A percentile compares a stretch with the other conserved stretches of the same genome.
phyloP scores from a whole-genome alignment of 2,329 filamentous ascomycete genomes.

The Thielaviopsis musarum region DNA sequence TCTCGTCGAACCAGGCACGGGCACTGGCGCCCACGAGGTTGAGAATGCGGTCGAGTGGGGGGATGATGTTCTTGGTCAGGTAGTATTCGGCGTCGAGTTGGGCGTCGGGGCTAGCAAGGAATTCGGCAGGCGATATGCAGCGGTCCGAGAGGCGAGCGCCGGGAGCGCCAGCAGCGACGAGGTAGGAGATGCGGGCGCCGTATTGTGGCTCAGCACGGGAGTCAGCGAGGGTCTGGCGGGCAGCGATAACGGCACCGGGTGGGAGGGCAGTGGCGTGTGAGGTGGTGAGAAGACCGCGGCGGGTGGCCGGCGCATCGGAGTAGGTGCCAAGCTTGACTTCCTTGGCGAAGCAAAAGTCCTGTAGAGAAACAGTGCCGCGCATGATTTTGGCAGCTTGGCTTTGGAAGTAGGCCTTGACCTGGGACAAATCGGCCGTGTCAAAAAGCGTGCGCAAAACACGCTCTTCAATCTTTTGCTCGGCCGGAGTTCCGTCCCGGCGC shows the following conservation, averaged over 20 bases:
- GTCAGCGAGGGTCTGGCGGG: conserved; percentile 72
- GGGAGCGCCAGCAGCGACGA: conserved; percentile 77
- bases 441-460: conserved; percentile 80
- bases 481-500: conserved; percentile 81
- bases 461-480: conserved; percentile 93
- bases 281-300: neutral
- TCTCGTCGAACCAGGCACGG: conserved; percentile 82
- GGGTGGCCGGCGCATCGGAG: conserved; percentile 38
- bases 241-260: conserved; percentile 76
- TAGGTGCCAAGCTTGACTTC: conserved; percentile 88
- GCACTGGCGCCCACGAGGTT: conserved; percentile 90
- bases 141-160: conserved; percentile 75
- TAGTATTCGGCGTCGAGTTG: conserved; percentile 92
- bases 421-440: conserved; percentile 71
- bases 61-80: conserved; percentile 88
- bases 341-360: conserved; percentile 90
- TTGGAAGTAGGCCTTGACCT: conserved; percentile 83
- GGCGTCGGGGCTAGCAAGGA: conserved; percentile 59
- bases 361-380: conserved; percentile 69
- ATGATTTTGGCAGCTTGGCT: conserved; percentile 84
- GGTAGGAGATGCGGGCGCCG: conserved; percentile 86
- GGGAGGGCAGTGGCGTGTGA: conserved; percentile 37
- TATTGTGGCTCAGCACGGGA: conserved; percentile 81
- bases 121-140: conserved; percentile 71
- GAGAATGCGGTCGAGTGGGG: conserved; percentile 89